Evolutionary conservation across 1,139 yeast genomes (phyloP).

Genomic region (Candida frijolesensis): DNA sequence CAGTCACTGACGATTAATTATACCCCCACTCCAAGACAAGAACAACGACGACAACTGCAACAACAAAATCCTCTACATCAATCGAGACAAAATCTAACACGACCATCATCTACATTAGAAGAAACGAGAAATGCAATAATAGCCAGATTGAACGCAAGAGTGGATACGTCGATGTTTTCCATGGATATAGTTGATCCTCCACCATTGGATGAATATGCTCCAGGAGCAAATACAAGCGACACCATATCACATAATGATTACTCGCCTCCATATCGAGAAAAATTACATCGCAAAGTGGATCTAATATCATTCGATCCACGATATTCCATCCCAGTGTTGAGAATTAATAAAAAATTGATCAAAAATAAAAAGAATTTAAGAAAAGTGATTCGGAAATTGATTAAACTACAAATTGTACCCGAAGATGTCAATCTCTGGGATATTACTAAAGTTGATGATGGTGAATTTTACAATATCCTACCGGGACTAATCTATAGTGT

Average conservation of each 20-base stretch:
- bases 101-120: conserved; percentile 3
- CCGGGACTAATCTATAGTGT: conserved; percentile 28
- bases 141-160: conserved; percentile 12
- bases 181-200: conserved; percentile 16
- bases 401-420: conserved; percentile 34
- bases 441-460: conserved; percentile 43
- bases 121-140: conserved; percentile 15
- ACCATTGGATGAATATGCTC: conserved; percentile 24
- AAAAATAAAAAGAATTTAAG: conserved; percentile 28
- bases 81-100: not conserved
- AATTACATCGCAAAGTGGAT: conserved; percentile 38
- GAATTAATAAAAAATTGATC: conserved; percentile 38
- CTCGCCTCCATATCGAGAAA: conserved; percentile 42
- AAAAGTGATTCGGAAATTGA: conserved; percentile 30
- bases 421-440: conserved; percentile 36
- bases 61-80: not conserved
- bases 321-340: conserved; percentile 35
- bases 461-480: conserved; percentile 33
- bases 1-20: not conserved
- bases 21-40: not conserved
- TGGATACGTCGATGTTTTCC: conserved; percentile 9
- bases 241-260: conserved; percentile 20
- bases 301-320: conserved; percentile 45
- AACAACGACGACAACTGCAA: conserved; percentile 1
- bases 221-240: not conserved